Evolutionary conservation across 1,139 yeast genomes (phyloP), one percentile per base, ranked within the genome.

Genomic region (Hemisphaericaspora lyxosophila): DNA sequence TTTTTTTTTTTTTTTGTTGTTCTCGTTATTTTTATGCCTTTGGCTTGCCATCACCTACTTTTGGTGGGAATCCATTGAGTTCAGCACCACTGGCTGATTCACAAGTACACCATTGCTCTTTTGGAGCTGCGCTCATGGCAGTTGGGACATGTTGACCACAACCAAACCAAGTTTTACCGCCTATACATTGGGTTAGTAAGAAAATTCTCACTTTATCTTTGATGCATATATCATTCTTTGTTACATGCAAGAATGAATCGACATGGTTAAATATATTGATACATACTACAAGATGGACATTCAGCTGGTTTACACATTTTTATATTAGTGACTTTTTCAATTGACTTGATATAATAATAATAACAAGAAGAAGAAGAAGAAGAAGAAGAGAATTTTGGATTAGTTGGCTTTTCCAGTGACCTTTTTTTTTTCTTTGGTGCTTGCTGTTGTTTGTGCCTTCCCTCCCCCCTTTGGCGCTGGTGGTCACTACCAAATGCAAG

Each of bases 61-160:
- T 48, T 26, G 55, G 55, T 14, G 55, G 55, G 36, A 31, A 51
- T 12, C 47, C 51, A 25, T 41, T 38, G 22, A 45, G 36, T 14
- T 43, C 48, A 14, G 47, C 40, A 22, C 55, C 55, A 38, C 43
- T 43, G 15, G 42, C 38, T 15, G 51, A 46, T 34, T 48, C 50
- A 45, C 69, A 63, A 11, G 54, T 53, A 40, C 69, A 63, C 66
- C 75, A 70, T 29, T 62, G 45, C 4, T 55, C 62, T 40, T 60
- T 60, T 9, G 73, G 64, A 11, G 55, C 51, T 5, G 47, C 42
- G 15, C 50, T 46, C 75, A 73, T 67, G 14, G 74, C 75, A 2
- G 49, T 28, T 7, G 73, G 64, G 30, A 72, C 58, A 44, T 73
- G 78, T 28, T 49, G 39, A 3, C 78, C 78, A 53, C 78, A 73